Conservation (phyloP, 2,329 filamentous ascomycete species). For the Tolypocladium cylindrosporum region DNA sequence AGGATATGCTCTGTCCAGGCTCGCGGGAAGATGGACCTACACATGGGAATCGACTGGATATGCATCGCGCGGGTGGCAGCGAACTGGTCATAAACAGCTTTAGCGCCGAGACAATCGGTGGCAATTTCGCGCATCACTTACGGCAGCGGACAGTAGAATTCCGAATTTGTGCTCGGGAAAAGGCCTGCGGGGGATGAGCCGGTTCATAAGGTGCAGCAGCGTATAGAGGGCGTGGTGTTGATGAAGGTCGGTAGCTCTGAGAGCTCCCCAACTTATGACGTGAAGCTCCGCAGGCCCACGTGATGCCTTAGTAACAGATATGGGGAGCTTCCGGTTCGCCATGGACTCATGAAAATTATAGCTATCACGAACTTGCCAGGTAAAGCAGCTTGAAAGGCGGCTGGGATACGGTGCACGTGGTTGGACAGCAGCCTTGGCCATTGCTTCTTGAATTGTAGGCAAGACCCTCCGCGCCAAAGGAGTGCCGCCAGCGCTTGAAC, state of each 20-base stretch:
- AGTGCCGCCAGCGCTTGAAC: no score
- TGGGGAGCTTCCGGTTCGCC: background rate
- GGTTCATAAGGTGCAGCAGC: constrained; percentile 27
- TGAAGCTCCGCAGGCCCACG: background rate
- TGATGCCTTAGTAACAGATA: background rate
- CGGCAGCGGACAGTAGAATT: constrained; percentile 5
- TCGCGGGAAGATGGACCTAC: constrained; percentile 32
- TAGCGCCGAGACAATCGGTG: background rate
- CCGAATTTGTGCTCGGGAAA: constrained; percentile 21
- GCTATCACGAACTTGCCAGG: no score
- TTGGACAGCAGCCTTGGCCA: background rate
- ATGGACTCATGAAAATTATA: no score
- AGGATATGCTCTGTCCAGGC: no score
- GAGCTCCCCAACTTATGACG: background rate
- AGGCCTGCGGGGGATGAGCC: constrained; percentile 25
- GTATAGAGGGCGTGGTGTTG: constrained; percentile 11
- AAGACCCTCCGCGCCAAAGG: no score
- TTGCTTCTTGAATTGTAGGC: background rate
- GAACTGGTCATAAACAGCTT: background rate
- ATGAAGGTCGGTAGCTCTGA: background rate
- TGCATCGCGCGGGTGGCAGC: constrained; percentile 49
- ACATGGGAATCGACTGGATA: constrained; percentile 83
- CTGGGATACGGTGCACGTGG: no score
- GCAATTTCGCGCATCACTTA: background rate
- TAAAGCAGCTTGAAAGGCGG: no score